Evolutionary conservation across 805 yeast genomes (phyloP), one percentile per base, ranked within the genome.

Genomic region (Pichia kluyveri): DNA sequence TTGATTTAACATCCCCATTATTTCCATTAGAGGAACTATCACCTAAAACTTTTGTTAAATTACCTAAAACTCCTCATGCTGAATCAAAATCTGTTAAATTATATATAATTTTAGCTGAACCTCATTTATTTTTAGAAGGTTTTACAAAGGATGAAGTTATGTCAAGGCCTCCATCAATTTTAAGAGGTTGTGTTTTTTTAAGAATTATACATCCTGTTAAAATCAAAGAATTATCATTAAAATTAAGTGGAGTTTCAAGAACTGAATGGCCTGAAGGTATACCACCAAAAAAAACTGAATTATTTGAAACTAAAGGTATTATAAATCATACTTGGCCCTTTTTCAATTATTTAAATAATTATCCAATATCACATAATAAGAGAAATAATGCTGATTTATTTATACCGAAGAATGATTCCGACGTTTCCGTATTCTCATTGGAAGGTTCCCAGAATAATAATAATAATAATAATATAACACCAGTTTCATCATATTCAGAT

Each of bases 251-350:
- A 1, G 60, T 63, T 1, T 76, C 85, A 37, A 73, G 85, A 54
- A 90, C 96, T 0, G 96, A 90, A 51, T 90, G 97, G 96, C 97
- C 97, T 3, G 97, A 93, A 60, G 99, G 99, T 2, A 90, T 91
- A 18, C 98, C 98, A 0, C 96, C 97, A 0, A 86, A 84, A 60
- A 80, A 81, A 54, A 70, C 71, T 17, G 84, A 80, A 14, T 81
- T 77, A 51, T 63, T 65, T 34, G 99, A 93, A 56, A 63, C 74
- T 23, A 77, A 76, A 52, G 84, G 77, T 45, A 61, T 90, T 26
- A 75, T 87, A 30, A 75, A 78, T 44, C 97, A 91, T 61, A 80
- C 85, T 7, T 93, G 99, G 99, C 93, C 96, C 0, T 88, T 93
- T 61, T 91, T 79, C 71, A 71, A 68, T 43, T 63, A 63, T 42